Evolutionary conservation across 306 rosid genomes (phyloP).

Genomic region (Begonia fuchsioides): DNA sequence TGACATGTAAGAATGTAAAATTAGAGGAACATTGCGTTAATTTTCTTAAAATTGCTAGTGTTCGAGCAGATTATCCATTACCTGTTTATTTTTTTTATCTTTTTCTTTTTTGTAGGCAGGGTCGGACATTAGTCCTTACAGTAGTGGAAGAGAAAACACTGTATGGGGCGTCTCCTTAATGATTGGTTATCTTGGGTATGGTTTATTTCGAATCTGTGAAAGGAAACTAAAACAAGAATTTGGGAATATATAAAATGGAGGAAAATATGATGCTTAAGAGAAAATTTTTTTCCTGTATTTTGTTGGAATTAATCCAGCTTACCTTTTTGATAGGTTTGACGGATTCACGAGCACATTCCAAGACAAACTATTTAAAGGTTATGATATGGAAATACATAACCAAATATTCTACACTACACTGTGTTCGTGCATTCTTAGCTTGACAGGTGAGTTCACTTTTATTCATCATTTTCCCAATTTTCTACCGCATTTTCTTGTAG

Average conservation of each 20-base stretch:
- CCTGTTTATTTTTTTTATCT: conserved; percentile 6
- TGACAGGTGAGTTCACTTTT: conserved; percentile 48
- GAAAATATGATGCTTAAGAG: no score
- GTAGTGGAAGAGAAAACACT: conserved; percentile 92
- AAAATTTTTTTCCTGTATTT: no score
- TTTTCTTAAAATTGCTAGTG: no score
- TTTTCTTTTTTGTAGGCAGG: conserved; percentile 57
- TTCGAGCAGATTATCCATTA: conserved; percentile 12
- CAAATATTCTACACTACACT: conserved; percentile 89
- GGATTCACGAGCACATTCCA: conserved; percentile 98
- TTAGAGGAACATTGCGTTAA: no score
- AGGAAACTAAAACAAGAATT: no score
- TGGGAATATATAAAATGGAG: not conserved
- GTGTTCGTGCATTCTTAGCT: conserved; percentile 83
- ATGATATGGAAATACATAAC: conserved; percentile 96
- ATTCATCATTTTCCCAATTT: conserved; percentile 7
- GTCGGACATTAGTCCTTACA: conserved; percentile 57
- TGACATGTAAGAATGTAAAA: no score
- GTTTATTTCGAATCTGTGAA: no score
- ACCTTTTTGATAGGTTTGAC: conserved; percentile 39
- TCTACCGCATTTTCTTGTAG: no score
- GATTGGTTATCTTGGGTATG: conserved; percentile 95
- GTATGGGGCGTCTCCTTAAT: conserved; percentile 80
- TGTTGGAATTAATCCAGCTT: no score
- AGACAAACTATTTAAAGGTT: conserved; percentile 89